Base-by-base conservation (phyloP, 352 stramenopile genomes). In the Thalassiosira mediterranea region DNA sequence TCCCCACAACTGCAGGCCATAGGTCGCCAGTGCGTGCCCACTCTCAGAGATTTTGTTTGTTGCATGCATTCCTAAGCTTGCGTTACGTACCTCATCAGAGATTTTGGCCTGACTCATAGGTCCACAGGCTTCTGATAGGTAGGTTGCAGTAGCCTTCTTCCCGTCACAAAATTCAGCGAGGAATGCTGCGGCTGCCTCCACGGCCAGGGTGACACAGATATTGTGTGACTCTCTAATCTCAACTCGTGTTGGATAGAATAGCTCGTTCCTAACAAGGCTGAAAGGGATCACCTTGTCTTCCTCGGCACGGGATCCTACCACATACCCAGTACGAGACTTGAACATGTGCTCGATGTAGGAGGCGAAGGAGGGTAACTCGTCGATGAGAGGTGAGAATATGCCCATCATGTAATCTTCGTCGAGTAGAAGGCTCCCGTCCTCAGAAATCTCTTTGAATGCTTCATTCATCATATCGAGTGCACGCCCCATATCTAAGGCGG, bases 391-490 rank as follows among this genome's bases (percentile, higher is more conserved):
- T n/a, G n/a, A 17, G 3, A 62, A 62, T 52, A 62, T 62, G 15
- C 19, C 19, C 42, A 71, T 71, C 61, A 63, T 63, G 40, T 47
- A 71, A 13, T 63, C 46, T 29, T 63, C 61, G 42, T 71, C 47
- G 26, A 71, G 51, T 15, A 63, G 26, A 23, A 37, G 29, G 21
- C 8, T 19, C 38, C 32, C n/a, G 31, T 46, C 42, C 31, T 21
- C 32, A 25, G 31, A n/a, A 48, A 69, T 69, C 48, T 69, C 29
- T 17, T 37, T 19, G 19, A 69, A 48, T 1, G 59, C 59, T 13
- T 68, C 59, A 7, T 68, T 25, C 32, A 68, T 42, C 8, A 44
- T 59, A 15, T 68, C 29, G 17, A 75, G 48, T 11, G 58, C 49
- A 26, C 44, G 17, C 10, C 40, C 21, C 66, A 75, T 75, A 25